Evolutionary conservation across 805 yeast species (phyloP).

Genomic region (Saturnispora zaruensis): DNA sequence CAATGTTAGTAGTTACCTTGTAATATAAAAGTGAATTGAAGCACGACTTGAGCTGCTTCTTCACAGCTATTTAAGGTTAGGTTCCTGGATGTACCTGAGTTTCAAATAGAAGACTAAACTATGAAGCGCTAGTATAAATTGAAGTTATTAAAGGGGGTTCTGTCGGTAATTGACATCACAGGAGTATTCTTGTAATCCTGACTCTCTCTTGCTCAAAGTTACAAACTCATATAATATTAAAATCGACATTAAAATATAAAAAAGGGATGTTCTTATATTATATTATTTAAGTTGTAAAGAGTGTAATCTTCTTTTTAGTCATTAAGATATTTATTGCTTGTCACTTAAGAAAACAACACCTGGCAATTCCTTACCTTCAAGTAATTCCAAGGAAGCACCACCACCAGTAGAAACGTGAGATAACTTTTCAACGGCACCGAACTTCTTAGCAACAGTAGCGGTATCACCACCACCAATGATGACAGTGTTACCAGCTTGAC

Average conservation of each 20-base stretch:
- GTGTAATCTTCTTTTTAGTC: background rate
- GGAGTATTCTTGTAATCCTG: background rate
- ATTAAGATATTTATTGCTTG: constrained; percentile 31
- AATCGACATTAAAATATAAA: background rate
- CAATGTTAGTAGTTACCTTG: too few species aligned
- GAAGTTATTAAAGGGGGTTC: background rate
- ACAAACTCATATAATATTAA: background rate
- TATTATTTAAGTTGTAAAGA: background rate
- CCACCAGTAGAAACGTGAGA: constrained; percentile 99
- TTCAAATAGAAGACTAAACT: background rate
- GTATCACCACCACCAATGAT: constrained; percentile 99
- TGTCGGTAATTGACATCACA: background rate
- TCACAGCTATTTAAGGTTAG: background rate
- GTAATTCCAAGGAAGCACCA: constrained; percentile 97
- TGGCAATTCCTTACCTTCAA: constrained; percentile 97
- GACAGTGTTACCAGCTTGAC: constrained; percentile 83
- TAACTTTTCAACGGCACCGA: constrained; percentile 90
- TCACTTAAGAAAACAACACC: constrained; percentile 91
- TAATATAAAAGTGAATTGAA: background rate
- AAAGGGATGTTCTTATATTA: background rate
- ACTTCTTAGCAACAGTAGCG: constrained; percentile 98
- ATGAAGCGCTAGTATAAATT: background rate
- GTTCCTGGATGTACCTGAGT: background rate
- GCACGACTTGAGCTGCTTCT: background rate
- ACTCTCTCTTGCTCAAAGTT: background rate